Conservation (phyloP, 179 eudicot genomes). For the Dionaea muscipula region DNA sequence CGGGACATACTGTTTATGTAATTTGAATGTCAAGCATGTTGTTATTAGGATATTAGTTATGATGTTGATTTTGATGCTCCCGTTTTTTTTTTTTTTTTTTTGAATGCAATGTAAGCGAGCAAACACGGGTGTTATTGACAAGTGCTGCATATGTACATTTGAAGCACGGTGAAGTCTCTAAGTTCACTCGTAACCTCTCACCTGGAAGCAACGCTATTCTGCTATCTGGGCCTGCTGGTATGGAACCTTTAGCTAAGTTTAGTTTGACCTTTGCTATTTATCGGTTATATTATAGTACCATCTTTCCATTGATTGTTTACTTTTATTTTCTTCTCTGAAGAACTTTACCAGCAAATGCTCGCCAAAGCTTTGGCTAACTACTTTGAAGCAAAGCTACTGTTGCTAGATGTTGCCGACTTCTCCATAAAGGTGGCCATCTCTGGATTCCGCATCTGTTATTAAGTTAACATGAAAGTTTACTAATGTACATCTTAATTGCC, state of each 20-base stretch:
- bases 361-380: conserved; percentile 80
- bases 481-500: conserved; percentile 11
- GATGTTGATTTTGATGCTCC: not conserved
- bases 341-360: conserved; percentile 69
- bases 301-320: conserved; percentile 1
- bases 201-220: conserved; percentile 90
- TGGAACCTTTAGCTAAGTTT: conserved; percentile 8
- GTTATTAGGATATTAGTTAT: not conserved
- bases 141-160: conserved; percentile 91
- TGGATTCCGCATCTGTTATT: not conserved
- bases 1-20: too few relatives aligned
- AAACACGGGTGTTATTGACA: conserved; percentile 57
- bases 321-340: conserved; percentile 22
- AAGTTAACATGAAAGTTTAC: conserved; percentile 6
- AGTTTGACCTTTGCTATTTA: not conserved
- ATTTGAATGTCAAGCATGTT: not conserved
- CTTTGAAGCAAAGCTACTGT: conserved; percentile 72
- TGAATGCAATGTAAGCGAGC: conserved; percentile 52
- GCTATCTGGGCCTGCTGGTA: conserved; percentile 94
- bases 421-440: conserved; percentile 49
- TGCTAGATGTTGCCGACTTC: conserved; percentile 69
- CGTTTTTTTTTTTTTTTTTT: conserved; percentile 1
- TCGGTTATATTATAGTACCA: not conserved
- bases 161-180: conserved; percentile 79
- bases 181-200: conserved; percentile 73